Conservation (phyloP, 208 protist species). For the Acanthamoeba triangularis region DNA sequence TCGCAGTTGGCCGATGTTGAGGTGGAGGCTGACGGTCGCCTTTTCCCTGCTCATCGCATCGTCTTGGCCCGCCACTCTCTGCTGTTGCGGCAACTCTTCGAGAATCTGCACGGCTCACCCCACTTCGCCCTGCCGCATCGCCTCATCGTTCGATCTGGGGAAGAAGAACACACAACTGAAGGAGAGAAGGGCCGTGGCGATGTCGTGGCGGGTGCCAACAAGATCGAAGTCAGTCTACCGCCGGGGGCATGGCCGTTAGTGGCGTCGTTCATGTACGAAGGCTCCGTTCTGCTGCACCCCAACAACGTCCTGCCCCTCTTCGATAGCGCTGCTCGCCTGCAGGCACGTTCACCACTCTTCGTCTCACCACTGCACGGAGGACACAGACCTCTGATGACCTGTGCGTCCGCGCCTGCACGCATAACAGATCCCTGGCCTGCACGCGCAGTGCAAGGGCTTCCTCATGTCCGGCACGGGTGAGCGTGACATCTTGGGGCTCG, state of each 20-base stretch:
- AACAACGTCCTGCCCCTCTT: constrained; percentile 30
- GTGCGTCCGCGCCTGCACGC: neutral
- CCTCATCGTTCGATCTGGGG: neutral
- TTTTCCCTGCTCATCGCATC: neutral
- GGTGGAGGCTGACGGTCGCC: neutral
- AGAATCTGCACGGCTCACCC: neutral
- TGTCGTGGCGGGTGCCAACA: neutral
- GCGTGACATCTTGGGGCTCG: constrained; percentile 3
- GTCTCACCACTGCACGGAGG: neutral
- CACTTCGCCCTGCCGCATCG: neutral
- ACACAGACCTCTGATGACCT: neutral
- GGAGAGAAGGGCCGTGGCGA: neutral
- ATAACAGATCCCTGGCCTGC: neutral
- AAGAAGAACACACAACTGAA: neutral
- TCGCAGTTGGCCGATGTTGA: constrained; percentile 9
- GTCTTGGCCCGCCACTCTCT: constrained; percentile 4
- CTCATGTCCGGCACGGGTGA: neutral
- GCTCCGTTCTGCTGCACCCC: neutral
- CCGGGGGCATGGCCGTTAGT: neutral
- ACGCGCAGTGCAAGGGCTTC: neutral
- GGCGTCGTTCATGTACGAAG: constrained; percentile 29
- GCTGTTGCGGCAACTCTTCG: neutral
- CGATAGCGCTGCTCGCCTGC: neutral
- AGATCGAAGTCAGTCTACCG: neutral
- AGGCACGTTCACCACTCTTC: neutral